Evolutionary conservation across 768 basidiomycete genomes (phyloP).

Genomic region (Lactarius sanguifluus): DNA sequence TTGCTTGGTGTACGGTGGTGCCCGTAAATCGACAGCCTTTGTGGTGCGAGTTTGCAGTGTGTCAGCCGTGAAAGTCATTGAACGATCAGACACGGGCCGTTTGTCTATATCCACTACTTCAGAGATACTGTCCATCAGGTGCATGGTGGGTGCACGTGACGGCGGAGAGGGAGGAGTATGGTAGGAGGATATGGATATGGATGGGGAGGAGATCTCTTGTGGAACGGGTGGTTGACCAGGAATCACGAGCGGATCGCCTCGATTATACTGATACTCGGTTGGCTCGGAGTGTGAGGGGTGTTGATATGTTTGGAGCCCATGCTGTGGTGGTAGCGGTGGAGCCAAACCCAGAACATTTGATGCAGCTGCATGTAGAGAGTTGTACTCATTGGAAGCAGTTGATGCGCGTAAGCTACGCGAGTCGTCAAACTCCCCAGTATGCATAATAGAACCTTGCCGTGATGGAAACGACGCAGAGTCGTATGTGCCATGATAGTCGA

Average conservation of each 20-base stretch:
- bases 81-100: conserved; percentile 56
- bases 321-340: conserved; percentile 53
- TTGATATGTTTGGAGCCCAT: conserved; percentile 21
- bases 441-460: conserved; percentile 9
- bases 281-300: conserved; percentile 24
- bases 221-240: conserved; percentile 28
- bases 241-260: conserved; percentile 4
- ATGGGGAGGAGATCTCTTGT: conserved; percentile 5
- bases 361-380: conserved; percentile 69
- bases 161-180: conserved; percentile 6
- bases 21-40: conserved; percentile 78
- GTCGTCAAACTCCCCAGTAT: conserved; percentile 17
- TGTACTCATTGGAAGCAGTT: conserved; percentile 42
- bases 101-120: conserved; percentile 54
- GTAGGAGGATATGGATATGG: conserved; percentile 9
- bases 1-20: conserved; percentile 90
- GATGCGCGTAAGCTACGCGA: neutral
- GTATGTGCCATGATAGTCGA: conserved; percentile 18
- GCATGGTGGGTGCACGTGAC: conserved; percentile 29
- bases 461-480: conserved; percentile 6
- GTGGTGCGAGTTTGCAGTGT: conserved; percentile 60
- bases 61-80: conserved; percentile 57
- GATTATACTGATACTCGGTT: conserved; percentile 22
- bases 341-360: conserved; percentile 80
- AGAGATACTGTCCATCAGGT: conserved; percentile 26